Evolutionary conservation across 148 eudicot genomes (phyloP).

Genomic region (Rhododendron ferrugineum): DNA sequence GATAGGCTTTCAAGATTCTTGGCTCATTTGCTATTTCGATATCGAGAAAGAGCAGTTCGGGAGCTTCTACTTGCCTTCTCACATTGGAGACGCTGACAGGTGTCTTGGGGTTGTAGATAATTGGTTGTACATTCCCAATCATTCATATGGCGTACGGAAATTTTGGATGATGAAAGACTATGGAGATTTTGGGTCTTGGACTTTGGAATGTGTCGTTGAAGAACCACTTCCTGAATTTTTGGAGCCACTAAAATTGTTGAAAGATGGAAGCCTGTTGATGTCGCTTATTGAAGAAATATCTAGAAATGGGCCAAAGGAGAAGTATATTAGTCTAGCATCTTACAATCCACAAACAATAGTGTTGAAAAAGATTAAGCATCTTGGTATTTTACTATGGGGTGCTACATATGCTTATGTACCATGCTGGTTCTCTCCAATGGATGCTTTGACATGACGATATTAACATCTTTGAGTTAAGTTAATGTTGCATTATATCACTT

Average conservation of each 20-base stretch:
- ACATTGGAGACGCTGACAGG: not conserved
- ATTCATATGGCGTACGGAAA: not conserved
- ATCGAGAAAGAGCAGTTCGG: not conserved
- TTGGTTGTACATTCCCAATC: not conserved
- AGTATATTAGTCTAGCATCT: not conserved
- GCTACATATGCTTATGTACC: too few relatives aligned
- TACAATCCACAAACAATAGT: too few relatives aligned
- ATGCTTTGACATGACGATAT: not conserved
- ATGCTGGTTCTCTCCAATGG: not conserved
- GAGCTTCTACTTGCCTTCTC: not conserved
- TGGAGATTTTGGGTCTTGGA: not conserved
- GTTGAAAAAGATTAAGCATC: too few relatives aligned
- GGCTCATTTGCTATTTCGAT: not conserved
- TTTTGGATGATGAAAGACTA: too few relatives aligned
- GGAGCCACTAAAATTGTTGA: not conserved
- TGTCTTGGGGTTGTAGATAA: not conserved
- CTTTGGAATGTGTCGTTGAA: not conserved
- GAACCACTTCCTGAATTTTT: too few relatives aligned
- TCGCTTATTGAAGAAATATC: too few relatives aligned
- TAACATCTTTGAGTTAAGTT: not conserved
- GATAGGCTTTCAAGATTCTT: not conserved
- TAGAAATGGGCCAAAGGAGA: too few relatives aligned
- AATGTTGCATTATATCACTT: not conserved
- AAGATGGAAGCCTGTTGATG: too few relatives aligned
- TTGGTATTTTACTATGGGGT: too few relatives aligned